Base-by-base conservation (phyloP, 1,284 basidiomycete genomes). In the Heterobasidion annosum region DNA sequence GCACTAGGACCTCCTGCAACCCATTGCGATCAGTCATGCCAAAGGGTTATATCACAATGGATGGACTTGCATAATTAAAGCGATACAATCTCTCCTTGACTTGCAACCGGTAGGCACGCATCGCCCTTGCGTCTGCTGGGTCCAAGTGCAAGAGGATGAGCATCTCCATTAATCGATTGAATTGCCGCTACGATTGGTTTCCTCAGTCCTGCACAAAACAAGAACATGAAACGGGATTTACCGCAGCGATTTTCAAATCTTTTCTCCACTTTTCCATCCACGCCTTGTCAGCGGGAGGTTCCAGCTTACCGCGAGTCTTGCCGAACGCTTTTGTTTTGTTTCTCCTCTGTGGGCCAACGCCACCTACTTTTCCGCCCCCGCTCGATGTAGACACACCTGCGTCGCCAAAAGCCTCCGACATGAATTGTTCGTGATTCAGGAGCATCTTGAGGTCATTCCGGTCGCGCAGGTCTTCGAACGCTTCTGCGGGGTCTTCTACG, bases 401-500 rank as follows among this genome's bases (percentile, higher is more conserved):
- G 2, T 64, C 62, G 15, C 81, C 78, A 59, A 87, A 81, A 18
- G 76, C 82, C 68, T 89, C 84, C 35, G 73, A 66, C 74, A 87
- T 80, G 67, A 92, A 89, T 48, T 70, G 71, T 56, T 78, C 71
- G 58, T 86, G 71, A 0, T 72, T 68, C 18, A 91, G 73, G n/a
- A 98, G 76, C 76, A 90, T 88, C 57, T 81, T 75, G 32, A 99
- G 77, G 68, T 99, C 97, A 63, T 91, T 91, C 50, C 90, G 85
- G 70, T 99, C 97, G 37, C 96, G 81, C 53, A 99, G 76, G 65
- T 97, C 93, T 67, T 97, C 94, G 65, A 97, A 96, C 8, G 91
- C 88, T 70, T 99, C 96, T 0, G 93, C 93, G 0, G 96, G 96
- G 67, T 99, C 96, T 73, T 99, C 96, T 18, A 99, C 90, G 0